Percentiles rank a stretch among this genome's conserved stretches.
phyloP scores from a whole-genome alignment of 345 rosid species.

The Arabis hirsuta region DNA sequence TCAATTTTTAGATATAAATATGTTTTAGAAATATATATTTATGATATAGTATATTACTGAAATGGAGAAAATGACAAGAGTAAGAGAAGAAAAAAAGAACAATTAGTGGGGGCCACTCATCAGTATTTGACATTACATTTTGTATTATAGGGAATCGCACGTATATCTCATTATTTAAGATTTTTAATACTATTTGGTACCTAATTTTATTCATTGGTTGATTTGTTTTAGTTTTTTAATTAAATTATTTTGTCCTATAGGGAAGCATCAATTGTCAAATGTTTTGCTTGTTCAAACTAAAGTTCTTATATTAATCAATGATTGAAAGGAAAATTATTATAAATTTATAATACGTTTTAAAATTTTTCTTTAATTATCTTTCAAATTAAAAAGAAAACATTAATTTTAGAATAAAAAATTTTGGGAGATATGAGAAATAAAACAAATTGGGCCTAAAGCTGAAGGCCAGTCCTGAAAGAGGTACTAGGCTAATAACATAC shows the following conservation, averaged over 20 bases:
- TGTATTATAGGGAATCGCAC: conserved; percentile 28
- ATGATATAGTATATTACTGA: not conserved
- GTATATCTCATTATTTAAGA: conserved; percentile 23
- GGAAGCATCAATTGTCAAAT: conserved; percentile 38
- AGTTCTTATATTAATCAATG: conserved; percentile 26
- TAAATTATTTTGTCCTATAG: conserved; percentile 26
- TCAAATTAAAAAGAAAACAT: not conserved
- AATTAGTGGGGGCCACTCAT: conserved; percentile 38
- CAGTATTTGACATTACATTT: conserved; percentile 37
- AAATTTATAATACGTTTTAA: not conserved
- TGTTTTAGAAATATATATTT: not conserved
- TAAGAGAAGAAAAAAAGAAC: conserved; percentile 17
- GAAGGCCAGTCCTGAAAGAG: not conserved
- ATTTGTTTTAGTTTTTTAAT: not conserved
- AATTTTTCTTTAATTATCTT: too few species aligned
- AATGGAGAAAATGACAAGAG: conserved; percentile 36
- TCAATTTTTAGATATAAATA: conserved; percentile 27
- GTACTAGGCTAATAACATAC: not conserved
- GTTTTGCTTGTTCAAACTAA: conserved; percentile 36
- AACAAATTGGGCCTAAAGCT: not conserved
- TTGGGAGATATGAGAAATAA: not conserved
- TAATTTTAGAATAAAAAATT: not conserved
- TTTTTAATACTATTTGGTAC: not conserved
- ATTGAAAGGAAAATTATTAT: conserved; percentile 3
- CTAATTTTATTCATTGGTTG: conserved; percentile 25